A percentile compares a stretch with the other conserved stretches of the same genome.
Conservation (phyloP, 306 rosid genomes). For the Abrus precatorius region DNA sequence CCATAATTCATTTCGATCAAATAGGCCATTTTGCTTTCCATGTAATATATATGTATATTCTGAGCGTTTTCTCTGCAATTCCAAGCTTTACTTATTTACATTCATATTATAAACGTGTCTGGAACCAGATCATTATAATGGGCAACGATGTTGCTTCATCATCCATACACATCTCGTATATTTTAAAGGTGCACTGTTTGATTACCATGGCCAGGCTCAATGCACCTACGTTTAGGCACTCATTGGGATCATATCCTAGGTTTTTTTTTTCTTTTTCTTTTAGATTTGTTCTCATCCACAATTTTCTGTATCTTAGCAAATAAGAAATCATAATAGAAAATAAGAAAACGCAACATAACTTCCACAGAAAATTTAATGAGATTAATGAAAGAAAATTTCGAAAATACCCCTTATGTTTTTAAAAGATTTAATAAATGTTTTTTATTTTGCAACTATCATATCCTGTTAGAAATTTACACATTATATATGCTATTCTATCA, state of each 20-base stretch:
- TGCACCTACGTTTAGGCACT: constrained; percentile 56
- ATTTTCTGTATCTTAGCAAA: not conserved
- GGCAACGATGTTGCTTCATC: not conserved
- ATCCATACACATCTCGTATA: not conserved
- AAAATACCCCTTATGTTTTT: not conserved
- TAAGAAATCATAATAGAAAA: not conserved
- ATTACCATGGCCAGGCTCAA: constrained; percentile 57
- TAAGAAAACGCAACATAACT: not conserved
- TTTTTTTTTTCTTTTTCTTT: not conserved
- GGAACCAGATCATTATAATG: not conserved
- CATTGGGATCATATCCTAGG: not conserved
- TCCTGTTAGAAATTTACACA: too few species aligned
- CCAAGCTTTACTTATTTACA: not conserved
- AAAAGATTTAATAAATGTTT: not conserved
- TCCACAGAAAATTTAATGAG: not conserved
- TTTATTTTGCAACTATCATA: too few species aligned
- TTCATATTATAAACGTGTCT: constrained; percentile 37
- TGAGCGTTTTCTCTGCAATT: not conserved
- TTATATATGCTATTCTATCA: too few species aligned
- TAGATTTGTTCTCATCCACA: constrained; percentile 26
- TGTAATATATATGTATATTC: not conserved
- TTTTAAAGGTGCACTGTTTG: not conserved
- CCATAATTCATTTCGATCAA: constrained; percentile 37
- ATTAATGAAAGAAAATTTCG: not conserved
- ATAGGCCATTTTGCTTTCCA: constrained; percentile 39